A percentile compares a stretch with the other conserved stretches of the same genome.
Evolutionary conservation across 345 rosid genomes (phyloP).

Genomic region (Aegle marmelos): DNA sequence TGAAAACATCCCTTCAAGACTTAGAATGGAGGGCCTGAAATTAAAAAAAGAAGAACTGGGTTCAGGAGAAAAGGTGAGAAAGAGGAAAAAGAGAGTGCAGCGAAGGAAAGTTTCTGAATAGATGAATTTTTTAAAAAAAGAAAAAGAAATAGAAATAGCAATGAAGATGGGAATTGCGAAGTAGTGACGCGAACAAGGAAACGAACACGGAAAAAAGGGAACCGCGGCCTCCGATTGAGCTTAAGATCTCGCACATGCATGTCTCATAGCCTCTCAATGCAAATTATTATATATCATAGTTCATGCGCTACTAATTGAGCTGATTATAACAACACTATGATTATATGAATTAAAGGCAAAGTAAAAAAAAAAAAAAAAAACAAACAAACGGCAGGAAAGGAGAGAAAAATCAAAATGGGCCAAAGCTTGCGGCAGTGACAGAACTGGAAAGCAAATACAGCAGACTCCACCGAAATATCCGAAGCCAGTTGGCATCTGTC

Average conservation of each 20-base stretch:
- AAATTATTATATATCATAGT: background rate
- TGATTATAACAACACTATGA: background rate
- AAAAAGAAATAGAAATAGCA: background rate
- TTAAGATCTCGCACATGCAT: background rate
- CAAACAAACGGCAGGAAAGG: background rate
- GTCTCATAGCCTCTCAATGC: background rate
- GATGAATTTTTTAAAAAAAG: conserved; percentile 20
- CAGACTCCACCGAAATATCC: conserved; percentile 7
- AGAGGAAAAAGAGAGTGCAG: conserved; percentile 16
- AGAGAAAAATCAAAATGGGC: background rate
- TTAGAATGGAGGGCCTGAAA: background rate
- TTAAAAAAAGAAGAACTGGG: background rate
- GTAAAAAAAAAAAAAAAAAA: background rate
- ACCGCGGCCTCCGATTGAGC: background rate
- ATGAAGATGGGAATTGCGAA: background rate
- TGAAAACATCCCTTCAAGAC: conserved; percentile 8
- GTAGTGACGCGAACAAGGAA: background rate
- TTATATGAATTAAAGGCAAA: background rate
- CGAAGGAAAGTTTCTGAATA: conserved; percentile 13
- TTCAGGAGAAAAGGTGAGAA: background rate
- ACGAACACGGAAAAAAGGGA: background rate
- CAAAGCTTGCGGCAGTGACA: background rate
- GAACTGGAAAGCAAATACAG: conserved; percentile 8
- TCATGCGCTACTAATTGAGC: background rate
- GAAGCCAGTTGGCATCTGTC: conserved; percentile 36